phyloP scores from a whole-genome alignment of 345 rosid species.

The Erysimum cheiranthoides region DNA sequence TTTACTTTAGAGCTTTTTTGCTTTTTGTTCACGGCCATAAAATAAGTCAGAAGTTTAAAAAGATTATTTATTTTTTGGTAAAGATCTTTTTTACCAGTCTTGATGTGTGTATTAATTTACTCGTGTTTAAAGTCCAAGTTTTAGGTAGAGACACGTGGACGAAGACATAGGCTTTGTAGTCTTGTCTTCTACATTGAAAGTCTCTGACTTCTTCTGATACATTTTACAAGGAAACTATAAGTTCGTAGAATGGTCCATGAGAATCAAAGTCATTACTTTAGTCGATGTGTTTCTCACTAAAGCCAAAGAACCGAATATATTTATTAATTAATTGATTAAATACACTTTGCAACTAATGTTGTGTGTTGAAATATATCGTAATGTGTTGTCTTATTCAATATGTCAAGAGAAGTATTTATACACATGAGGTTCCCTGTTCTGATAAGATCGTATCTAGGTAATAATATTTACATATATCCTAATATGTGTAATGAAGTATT shows the following conservation, averaged over 20 bases:
- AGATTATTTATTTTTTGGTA: not conserved
- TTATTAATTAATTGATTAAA: not conserved
- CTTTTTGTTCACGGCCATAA: slow-evolving; percentile 38
- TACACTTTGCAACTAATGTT: not conserved
- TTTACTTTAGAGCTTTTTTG: slow-evolving; percentile 1
- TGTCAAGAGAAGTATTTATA: too few relatives aligned
- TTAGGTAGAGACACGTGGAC: slow-evolving; percentile 38
- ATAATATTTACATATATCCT: too few relatives aligned
- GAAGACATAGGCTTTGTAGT: slow-evolving; percentile 2
- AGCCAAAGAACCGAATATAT: not conserved
- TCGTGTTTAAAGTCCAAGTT: slow-evolving; percentile 32
- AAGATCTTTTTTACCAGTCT: slow-evolving; percentile 15
- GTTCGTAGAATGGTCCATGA: slow-evolving; percentile 36
- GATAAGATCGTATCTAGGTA: too few relatives aligned
- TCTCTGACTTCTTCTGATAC: slow-evolving; percentile 38
- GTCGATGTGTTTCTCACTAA: not conserved
- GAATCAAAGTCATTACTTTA: not conserved
- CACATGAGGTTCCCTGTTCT: too few relatives aligned
- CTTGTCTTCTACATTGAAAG: slow-evolving; percentile 32
- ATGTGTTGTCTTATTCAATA: too few relatives aligned
- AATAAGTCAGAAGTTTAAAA: slow-evolving; percentile 20
- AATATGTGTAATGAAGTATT: slow-evolving; percentile 16
- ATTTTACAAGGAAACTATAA: slow-evolving; percentile 34
- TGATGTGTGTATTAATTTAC: slow-evolving; percentile 26
- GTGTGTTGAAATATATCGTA: too few relatives aligned